Evolutionary conservation across 169 alveolate genomes (phyloP).

Genomic region (Babesia ovata): DNA sequence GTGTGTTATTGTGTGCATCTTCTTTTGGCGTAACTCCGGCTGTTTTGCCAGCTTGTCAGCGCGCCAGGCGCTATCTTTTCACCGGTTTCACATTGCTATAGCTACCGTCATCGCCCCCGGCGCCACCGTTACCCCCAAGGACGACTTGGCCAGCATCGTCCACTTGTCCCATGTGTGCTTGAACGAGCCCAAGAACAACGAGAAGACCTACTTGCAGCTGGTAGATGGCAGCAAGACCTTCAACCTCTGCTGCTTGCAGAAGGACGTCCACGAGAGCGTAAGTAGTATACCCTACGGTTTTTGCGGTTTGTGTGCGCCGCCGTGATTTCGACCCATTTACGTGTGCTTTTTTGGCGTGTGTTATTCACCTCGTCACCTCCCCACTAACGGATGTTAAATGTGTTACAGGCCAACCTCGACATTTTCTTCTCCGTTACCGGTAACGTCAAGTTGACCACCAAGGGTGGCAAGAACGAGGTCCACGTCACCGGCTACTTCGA

Average conservation of each 20-base stretch:
- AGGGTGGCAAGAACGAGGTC: slow-evolving; percentile 88
- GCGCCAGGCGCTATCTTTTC: background rate
- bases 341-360: background rate
- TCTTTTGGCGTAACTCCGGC: background rate
- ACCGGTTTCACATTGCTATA: background rate
- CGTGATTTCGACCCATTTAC: background rate
- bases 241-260: slow-evolving; percentile 84
- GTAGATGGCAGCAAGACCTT: slow-evolving; percentile 81
- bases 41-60: background rate
- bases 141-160: slow-evolving; percentile 72
- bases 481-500: slow-evolving; percentile 88
- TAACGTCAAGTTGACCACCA: slow-evolving; percentile 78
- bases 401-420: slow-evolving; percentile 78
- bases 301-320: background rate
- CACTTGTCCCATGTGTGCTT: slow-evolving; percentile 87
- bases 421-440: slow-evolving; percentile 83
- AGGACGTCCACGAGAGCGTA: slow-evolving; percentile 82
- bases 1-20: background rate
- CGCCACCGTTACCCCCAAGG: slow-evolving; percentile 62
- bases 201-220: slow-evolving; percentile 84
- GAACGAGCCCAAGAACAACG: slow-evolving; percentile 84
- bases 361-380: background rate
- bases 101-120: slow-evolving; percentile 75
- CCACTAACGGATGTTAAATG: background rate
- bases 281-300: background rate